Percentiles rank a stretch among this genome's conserved stretches.
These are phyloP conservation scores for Acanthamoeba royreba DNA, from an alignment of 208 protist species.

Conservation along the genomic window DNA sequence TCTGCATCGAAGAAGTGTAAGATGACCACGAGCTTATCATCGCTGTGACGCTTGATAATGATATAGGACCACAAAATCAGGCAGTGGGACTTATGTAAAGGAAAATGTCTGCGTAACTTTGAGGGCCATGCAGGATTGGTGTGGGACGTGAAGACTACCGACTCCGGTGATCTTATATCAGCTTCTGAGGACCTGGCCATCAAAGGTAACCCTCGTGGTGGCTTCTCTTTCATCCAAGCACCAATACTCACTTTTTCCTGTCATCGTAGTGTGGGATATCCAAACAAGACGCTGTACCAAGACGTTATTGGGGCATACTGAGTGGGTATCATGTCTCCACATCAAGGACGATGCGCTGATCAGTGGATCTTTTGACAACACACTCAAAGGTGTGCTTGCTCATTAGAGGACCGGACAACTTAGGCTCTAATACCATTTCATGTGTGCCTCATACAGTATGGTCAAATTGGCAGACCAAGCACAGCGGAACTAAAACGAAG, in stretches of 20 bases:
- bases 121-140: background rate
- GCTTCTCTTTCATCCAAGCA: background rate
- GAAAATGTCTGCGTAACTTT: background rate
- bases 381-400: background rate
- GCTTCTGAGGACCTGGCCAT: background rate
- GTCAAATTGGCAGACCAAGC: background rate
- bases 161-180: background rate
- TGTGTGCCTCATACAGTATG: background rate
- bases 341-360: background rate
- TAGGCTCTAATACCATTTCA: too few species aligned
- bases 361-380: background rate
- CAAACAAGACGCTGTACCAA: background rate
- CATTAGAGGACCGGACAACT: too few species aligned
- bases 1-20: background rate
- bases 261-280: background rate
- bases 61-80: background rate
- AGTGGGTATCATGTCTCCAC: background rate
- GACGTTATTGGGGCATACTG: background rate
- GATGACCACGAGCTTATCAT: background rate
- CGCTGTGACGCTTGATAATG: background rate
- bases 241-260: background rate
- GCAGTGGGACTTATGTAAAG: background rate
- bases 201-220: background rate
- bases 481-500: background rate
- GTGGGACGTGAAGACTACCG: background rate